Percentiles rank a stretch among this genome's conserved stretches.
Evolutionary conservation across 1,284 basidiomycete species (phyloP).

Genomic region (Pseudozyma thailandica): DNA sequence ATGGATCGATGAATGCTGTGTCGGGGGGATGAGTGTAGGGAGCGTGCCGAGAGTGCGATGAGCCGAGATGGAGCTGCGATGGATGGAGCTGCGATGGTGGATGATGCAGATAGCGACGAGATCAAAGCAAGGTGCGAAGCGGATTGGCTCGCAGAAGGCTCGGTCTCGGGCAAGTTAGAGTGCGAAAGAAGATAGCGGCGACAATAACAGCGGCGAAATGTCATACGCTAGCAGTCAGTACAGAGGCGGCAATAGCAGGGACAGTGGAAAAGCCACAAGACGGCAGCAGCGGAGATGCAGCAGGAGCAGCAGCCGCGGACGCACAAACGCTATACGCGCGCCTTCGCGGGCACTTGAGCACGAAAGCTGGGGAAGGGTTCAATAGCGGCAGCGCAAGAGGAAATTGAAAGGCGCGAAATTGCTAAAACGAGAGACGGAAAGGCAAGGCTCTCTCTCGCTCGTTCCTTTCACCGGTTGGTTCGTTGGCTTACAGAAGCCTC

Average conservation of each 20-base stretch:
- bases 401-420: too few relatives aligned
- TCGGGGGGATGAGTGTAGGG: constrained; percentile 35
- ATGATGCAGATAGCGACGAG: background rate
- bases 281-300: constrained; percentile 11
- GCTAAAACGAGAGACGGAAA: too few relatives aligned
- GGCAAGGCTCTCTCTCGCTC: too few relatives aligned
- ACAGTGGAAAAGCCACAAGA: background rate
- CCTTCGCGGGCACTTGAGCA: background rate
- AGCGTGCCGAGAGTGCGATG: constrained; percentile 20
- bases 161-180: background rate
- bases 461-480: too few relatives aligned
- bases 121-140: background rate
- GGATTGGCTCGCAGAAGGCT: background rate
- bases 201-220: background rate
- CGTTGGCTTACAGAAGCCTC: too few relatives aligned
- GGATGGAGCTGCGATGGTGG: too few relatives aligned
- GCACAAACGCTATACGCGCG: background rate
- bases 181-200: constrained; percentile 1
- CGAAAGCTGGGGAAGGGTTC: background rate
- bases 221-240: background rate
- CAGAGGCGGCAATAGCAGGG: background rate
- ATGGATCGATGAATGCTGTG: background rate
- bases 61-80: constrained; percentile 1
- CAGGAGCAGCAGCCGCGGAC: constrained; percentile 2
- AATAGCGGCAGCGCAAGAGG: background rate